phyloP scores from a whole-genome alignment of 2,329 filamentous ascomycete genomes.

The Aureobasidium sp. region DNA sequence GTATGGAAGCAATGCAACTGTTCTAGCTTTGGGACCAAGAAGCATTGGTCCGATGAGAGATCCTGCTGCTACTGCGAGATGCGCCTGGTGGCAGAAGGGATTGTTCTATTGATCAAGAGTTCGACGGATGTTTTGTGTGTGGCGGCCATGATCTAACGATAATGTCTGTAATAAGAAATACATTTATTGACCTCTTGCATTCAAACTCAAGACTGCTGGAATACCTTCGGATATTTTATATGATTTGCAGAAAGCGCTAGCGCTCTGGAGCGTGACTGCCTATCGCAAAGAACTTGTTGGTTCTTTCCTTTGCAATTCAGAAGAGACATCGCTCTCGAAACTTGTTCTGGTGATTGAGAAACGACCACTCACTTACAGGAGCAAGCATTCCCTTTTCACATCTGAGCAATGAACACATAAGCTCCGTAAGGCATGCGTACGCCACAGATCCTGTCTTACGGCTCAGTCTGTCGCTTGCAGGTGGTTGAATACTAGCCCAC shows the following conservation, averaged over 20 bases:
- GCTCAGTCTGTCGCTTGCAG: too few species aligned
- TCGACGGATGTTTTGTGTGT: neutral
- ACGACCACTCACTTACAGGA: neutral
- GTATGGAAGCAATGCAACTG: constrained; percentile 39
- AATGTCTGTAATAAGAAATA: neutral
- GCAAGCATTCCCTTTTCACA: neutral
- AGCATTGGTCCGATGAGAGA: constrained; percentile 41
- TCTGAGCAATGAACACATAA: too few species aligned
- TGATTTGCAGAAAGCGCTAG: neutral
- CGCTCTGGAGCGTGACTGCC: neutral
- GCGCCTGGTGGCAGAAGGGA: constrained; percentile 49
- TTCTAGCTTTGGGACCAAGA: constrained; percentile 34
- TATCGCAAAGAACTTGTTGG: neutral
- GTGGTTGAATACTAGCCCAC: too few species aligned
- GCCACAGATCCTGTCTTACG: too few species aligned
- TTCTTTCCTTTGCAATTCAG: neutral
- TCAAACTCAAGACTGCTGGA: neutral
- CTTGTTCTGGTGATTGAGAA: neutral
- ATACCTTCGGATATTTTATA: too few species aligned
- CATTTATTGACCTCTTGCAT: neutral
- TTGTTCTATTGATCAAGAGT: constrained; percentile 27
- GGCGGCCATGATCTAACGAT: neutral
- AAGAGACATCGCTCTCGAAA: neutral
- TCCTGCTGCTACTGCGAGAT: constrained; percentile 42
- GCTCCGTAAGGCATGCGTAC: too few species aligned